Evolutionary conservation across 1,284 basidiomycete genomes (phyloP), one percentile per base, ranked within the genome.

Genomic region (Cutaneotrichosporon arboriforme): DNA sequence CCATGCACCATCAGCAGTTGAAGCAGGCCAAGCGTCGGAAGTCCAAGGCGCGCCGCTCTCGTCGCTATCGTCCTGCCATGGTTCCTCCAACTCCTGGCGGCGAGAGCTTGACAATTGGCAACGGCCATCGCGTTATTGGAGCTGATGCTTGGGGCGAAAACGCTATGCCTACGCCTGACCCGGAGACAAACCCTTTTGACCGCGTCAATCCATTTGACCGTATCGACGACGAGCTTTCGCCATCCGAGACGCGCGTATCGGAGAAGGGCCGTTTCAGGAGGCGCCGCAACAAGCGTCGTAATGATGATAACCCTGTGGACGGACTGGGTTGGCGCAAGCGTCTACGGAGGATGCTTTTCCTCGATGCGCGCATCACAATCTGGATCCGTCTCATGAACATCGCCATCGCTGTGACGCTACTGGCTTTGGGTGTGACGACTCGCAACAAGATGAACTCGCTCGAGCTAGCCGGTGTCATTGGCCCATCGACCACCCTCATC

Each of bases 321-420:
- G 50, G 57, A 4, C 46, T 60, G 15, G 55, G 57, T 35, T 66
- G 64, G 59, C 64, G 57, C 46, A 57, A 63, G 52, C 72, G 62
- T 49, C 68, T 69, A 51, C 61, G 76, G 60, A 51, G 68, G 40
- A 72, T 71, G 55, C 54, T 77, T 56, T 76, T 72, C 62, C 62
- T 75, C 20, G 74, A 77, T 61, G 74, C 71, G n/a, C 70, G 79
- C 49, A 77, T 79, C 12, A 80, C 81, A 1, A 72, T 81, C 40
- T 73, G 76, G 51, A 73, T 80, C 54, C 73, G 81, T 51, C 50
- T 77, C 22, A 58, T 79, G 62, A 81, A 80, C 57, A 62, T 81
- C 22, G 66, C 65, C 5, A 72, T 80, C 46, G 76, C 74, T 0
- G 66, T 75, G 3, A 65, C 69, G 4, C 70, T 75, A 5, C 69